Base-by-base conservation (phyloP, 208 protist species). In the Naegleria gruberi region DNA sequence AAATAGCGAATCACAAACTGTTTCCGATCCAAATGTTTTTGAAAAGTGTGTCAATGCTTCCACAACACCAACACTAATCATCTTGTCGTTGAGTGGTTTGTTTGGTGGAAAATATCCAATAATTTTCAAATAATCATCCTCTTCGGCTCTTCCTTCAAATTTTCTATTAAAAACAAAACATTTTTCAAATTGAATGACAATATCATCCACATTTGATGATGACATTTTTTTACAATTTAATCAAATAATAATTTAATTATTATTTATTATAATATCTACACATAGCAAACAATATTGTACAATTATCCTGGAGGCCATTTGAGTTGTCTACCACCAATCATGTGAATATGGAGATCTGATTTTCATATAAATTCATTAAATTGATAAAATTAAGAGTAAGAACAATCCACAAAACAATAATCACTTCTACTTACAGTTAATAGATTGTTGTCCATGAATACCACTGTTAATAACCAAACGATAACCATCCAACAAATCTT, bases 401-500 rank as follows among this genome's bases (percentile, higher is more conserved):
- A 19, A 55, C 46, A 19, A 15, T 55, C 15, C 8, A 19, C 46
- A 55, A 19, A 55, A n/a, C n/a, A n/a, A 5, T 19, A 5, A 55
- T 55, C 46, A 19, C 46, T 19, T 19, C 15, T 65, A 65, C 51
- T 65, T 65, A 65, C 51, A 88, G 23, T 91, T 74, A 34, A 92
- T 89, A 5, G 91, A 89, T 90, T 92, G 91, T 74, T 90, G 55
- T 15, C 26, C 91, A 74, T 92, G 7, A 34, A 47, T n/a, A n/a
- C 91, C 91, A 46, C 92, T 51, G 30, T 92, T 92, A 0, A 92
- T 82, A 6, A 92, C 91, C 7, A 92, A 46, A 30, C 91, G 19
- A 86, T 92, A 92, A n/a, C 91, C 91, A 26, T 46, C 55, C 19
- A 43, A 6, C 23, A 92, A 55, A 65, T 89, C 37, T 40, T 46